Base-by-base conservation (phyloP, 1,284 basidiomycete genomes). In the Austropuccinia psidii region DNA sequence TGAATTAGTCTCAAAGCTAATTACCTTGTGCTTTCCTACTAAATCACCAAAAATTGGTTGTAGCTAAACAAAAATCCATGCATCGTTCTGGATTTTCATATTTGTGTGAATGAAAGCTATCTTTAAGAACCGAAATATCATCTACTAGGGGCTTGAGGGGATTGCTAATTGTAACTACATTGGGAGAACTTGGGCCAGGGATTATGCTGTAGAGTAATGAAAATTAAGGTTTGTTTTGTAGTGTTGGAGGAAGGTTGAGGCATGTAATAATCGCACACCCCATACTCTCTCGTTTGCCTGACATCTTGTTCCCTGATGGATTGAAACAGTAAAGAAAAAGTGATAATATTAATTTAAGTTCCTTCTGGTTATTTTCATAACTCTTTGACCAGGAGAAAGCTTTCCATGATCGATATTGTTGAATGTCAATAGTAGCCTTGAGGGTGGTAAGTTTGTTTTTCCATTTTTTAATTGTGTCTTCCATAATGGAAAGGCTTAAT, bases 311-410 rank as follows among this genome's bases (percentile, higher is more conserved):
- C 11, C 67, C 67, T 21, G n/a, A 29, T 4, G 39, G 67, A 35
- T 69, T 69, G n/a, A 69, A 69, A 50, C 67, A 69, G 27, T 69
- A 37, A 31, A 58, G 21, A 49, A 58, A 58, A 17, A 69, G 41
- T 2, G 67, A 69, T 33, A 69, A 58, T 4, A 19, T 33, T n/a
- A n/a, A n/a, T n/a, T n/a, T n/a, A n/a, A n/a, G n/a, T 2, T 24
- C 27, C 21, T 27, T 27, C n/a, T n/a, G n/a, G n/a, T n/a, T n/a
- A n/a, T n/a, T n/a, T n/a, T n/a, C n/a, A n/a, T n/a, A n/a, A n/a
- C n/a, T n/a, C n/a, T n/a, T n/a, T 27, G 52, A 31, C 52, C 52
- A 55, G 8, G 17, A 21, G 24, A 21, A 21, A 19, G 27, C 27
- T 4, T 29, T 8, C 52, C 52, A 29, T 9, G 52, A 8, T 4